Evolutionary conservation across 1,284 basidiomycete species (phyloP), one percentile per base, ranked within the genome.

Genomic region (Lignosus rhinocerotis): DNA sequence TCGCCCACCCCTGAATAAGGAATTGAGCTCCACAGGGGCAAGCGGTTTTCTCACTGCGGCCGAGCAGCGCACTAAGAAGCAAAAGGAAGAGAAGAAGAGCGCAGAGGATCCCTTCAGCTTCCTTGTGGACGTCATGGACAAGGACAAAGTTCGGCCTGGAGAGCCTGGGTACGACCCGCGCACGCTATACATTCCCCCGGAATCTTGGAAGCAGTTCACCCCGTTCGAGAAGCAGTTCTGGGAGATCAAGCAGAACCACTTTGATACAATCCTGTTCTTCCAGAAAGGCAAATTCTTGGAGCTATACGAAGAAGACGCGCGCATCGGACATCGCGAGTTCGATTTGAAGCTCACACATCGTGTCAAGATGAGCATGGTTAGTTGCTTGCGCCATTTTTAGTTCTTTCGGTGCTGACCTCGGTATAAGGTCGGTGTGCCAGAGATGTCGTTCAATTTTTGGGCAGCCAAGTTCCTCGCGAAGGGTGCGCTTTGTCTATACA

Each of bases 141-240:
- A 92, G 80, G 93, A 98, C 66, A 85, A 88, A 4, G 81, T 88
- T 60, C 80, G 84, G 47, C 93, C 94, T 14, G 87, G 83, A 38
- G 84, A 96, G 66, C 86, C 92, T 0, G 86, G 92, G n/a, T 98
- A 98, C 70, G 97, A 99, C 70, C 91, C 92, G 3, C 82, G 96
- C 58, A 98, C 97, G 0, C 75, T 99, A 46, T 86, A 83, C 70
- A 86, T 99, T 53, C 96, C 96, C 0, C 76, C 81, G 32, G 83
- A 78, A 49, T 87, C 88, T 0, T 97, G 95, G 94, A 79, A 80
- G 16, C 78, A 80, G 1, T 97, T 99, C 69, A 96, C 95, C 0
- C 95, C 96, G 0, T 99, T 99, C 69, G 96, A 99, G 77, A 93
- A 87, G 68, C 93, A 95, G 86, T 97, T 97, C 72, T 97, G 95